These are phyloP conservation scores for Camelina laxa DNA, from an alignment of 345 rosid genomes.

Conservation along the genomic window DNA sequence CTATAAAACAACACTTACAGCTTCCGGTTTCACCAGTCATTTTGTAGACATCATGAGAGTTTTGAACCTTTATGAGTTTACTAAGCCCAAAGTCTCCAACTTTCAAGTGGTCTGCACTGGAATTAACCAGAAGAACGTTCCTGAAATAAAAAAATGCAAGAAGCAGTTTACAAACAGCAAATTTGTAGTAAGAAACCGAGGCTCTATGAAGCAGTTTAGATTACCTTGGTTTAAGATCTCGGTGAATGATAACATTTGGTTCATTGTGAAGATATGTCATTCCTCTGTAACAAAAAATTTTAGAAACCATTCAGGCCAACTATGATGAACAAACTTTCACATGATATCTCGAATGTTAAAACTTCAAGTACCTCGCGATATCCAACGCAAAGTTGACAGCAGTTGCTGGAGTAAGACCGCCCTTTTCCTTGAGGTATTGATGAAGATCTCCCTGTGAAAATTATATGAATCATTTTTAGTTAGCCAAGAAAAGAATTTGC, in stretches of 20 bases:
- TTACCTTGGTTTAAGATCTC: constrained; percentile 96
- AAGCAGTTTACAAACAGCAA: not conserved
- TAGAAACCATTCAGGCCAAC: constrained; percentile 20
- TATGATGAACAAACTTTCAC: constrained; percentile 10
- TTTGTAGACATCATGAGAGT: constrained; percentile 96
- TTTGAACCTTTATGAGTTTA: constrained; percentile 96
- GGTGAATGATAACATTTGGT: constrained; percentile 93
- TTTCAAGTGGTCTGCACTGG: constrained; percentile 94
- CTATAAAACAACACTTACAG: constrained; percentile 61
- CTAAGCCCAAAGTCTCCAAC: constrained; percentile 99
- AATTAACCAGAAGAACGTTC: constrained; percentile 96
- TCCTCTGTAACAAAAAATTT: constrained; percentile 61
- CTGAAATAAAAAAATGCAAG: constrained; percentile 44
- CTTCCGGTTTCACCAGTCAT: constrained; percentile 99
- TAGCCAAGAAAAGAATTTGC: constrained; percentile 19
- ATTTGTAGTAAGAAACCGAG: not conserved
- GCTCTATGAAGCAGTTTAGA: constrained; percentile 14
- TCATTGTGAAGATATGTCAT: constrained; percentile 99
- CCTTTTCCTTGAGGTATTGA: constrained; percentile 93
- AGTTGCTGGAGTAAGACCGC: constrained; percentile 84
- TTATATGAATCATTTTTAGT: constrained; percentile 23
- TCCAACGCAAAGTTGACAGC: constrained; percentile 94
- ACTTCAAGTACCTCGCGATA: constrained; percentile 72
- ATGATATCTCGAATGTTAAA: constrained; percentile 9
- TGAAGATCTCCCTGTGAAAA: constrained; percentile 90